Conservation (phyloP, 495 filamentous ascomycete species). For the Penicillium bialowiezense region DNA sequence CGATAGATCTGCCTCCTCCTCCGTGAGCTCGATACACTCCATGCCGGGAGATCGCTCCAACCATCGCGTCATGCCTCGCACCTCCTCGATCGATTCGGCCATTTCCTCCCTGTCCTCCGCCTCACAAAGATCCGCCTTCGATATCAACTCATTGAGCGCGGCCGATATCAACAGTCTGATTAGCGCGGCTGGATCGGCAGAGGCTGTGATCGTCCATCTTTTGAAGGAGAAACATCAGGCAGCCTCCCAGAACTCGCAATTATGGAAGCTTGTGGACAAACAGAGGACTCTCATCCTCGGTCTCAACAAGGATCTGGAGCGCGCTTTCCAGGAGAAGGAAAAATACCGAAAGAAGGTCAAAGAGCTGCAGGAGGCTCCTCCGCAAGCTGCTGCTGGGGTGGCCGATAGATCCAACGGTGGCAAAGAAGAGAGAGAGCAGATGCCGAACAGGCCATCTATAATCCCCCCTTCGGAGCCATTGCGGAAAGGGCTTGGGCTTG, state of each 20-base stretch:
- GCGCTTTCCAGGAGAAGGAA: constrained; percentile 91
- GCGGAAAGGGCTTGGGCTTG: neutral
- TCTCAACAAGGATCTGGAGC: constrained; percentile 91
- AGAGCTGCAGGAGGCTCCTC: constrained; percentile 58
- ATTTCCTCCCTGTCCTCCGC: constrained; percentile 82
- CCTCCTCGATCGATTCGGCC: constrained; percentile 91
- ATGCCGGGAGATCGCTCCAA: constrained; percentile 32
- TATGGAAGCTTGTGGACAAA: constrained; percentile 96
- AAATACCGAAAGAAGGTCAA: constrained; percentile 88
- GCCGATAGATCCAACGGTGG: constrained; percentile 3
- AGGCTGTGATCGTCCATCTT: constrained; percentile 83
- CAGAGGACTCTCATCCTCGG: constrained; percentile 91
- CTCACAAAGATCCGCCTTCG: constrained; percentile 61
- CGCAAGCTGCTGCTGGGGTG: constrained; percentile 39
- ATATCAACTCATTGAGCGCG: constrained; percentile 44
- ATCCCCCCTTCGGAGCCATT: constrained; percentile 6
- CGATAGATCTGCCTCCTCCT: constrained; percentile 32
- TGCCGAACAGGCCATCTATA: constrained; percentile 3
- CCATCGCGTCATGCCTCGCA: constrained; percentile 61
- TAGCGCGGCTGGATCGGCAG: constrained; percentile 80
- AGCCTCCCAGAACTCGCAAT: constrained; percentile 82
- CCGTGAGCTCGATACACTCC: constrained; percentile 31
- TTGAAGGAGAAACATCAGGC: constrained; percentile 88
- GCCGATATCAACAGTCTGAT: constrained; percentile 72
- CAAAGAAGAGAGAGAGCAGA: neutral